Conservation (phyloP, 2,329 filamentous ascomycete species). For the Coniochaeta hoffmannii region DNA sequence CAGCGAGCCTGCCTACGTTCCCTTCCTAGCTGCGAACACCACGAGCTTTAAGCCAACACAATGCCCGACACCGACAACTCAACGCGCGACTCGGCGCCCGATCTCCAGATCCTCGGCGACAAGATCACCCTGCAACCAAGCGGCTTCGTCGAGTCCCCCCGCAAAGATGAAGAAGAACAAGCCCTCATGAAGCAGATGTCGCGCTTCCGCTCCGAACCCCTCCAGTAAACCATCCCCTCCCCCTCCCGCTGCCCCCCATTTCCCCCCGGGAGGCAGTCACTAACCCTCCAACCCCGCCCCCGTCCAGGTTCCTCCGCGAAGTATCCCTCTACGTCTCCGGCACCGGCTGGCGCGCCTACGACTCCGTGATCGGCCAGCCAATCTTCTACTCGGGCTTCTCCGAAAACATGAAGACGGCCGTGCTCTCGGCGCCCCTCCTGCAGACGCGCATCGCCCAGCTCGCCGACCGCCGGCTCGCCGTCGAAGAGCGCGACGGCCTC, state of each 20-base stretch:
- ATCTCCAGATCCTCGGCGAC: conserved; percentile 69
- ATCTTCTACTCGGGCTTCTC: conserved; percentile 90
- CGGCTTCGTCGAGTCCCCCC: conserved; percentile 50
- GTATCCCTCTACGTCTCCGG: conserved; percentile 89
- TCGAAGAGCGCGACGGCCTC: conserved; percentile 71
- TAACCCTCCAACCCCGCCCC: conserved; percentile 5
- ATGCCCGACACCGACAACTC: conserved; percentile 34
- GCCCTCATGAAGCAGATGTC: conserved; percentile 76
- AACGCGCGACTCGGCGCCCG: conserved; percentile 53
- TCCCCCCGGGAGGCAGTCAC: background rate
- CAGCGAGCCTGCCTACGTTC: background rate
- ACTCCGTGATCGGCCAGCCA: conserved; percentile 81
- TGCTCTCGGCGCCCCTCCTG: conserved; percentile 70
- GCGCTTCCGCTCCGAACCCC: conserved; percentile 67
- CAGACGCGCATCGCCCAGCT: conserved; percentile 68
- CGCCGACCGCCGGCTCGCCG: conserved; percentile 63
- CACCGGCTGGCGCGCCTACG: conserved; percentile 91
- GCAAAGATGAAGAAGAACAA: conserved; percentile 51
- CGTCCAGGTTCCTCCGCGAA: conserved; percentile 75
- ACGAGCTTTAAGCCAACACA: background rate
- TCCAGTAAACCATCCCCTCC: conserved; percentile 37
- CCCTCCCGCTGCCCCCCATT: conserved; percentile 4
- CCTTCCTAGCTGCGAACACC: background rate
- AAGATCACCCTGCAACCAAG: conserved; percentile 68
- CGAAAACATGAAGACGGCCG: conserved; percentile 76